Conservation (phyloP, 305 asterid species). For the Fraxinus sp. region DNA sequence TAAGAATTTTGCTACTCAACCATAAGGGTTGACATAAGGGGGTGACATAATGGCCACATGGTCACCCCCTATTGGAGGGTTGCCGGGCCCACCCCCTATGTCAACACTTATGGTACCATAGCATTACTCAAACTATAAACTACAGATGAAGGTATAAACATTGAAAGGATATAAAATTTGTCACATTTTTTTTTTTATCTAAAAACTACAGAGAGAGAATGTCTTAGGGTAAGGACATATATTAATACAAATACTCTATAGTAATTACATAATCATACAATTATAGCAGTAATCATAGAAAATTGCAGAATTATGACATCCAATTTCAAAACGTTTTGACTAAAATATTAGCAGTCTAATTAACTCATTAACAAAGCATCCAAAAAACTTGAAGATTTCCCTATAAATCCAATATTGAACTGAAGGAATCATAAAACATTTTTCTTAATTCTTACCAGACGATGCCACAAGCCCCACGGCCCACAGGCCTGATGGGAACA, state of each 20-base stretch:
- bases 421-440: neutral
- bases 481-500: conserved; percentile 66
- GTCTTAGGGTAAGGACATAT: neutral
- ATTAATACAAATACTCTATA: neutral
- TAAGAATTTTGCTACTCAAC: neutral
- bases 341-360: neutral
- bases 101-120: too few relatives aligned
- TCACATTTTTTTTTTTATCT: neutral
- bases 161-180: neutral
- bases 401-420: neutral
- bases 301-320: neutral
- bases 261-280: neutral
- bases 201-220: neutral
- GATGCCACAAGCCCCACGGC: conserved; percentile 74
- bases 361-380: neutral
- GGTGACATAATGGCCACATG: too few relatives aligned
- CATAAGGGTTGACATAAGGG: too few relatives aligned
- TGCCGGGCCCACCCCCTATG: too few relatives aligned
- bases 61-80: too few relatives aligned
- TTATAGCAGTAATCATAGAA: neutral
- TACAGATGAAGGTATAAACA: neutral
- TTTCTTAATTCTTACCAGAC: conserved; percentile 47
- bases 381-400: neutral
- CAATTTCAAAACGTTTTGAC: neutral
- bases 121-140: too few relatives aligned